A percentile compares a stretch with the other conserved stretches of the same genome.
Evolutionary conservation across 1,139 yeast genomes (phyloP).

Genomic region (Nakaseomyces uthaithaninus): DNA sequence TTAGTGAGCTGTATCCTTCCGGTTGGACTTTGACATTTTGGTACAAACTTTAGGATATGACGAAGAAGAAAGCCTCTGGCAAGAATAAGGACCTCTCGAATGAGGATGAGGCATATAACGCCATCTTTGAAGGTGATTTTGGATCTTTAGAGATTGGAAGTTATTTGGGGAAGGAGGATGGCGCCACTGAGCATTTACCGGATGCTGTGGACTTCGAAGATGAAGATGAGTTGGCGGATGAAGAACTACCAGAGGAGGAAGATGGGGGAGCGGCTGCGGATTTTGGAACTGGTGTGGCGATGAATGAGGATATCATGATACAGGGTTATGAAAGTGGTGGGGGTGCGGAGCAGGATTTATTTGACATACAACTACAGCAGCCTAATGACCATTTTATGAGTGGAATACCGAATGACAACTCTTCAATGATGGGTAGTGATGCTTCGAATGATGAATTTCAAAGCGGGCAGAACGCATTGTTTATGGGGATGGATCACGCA

Average conservation of each 20-base stretch:
- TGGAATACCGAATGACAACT: conserved; percentile 11
- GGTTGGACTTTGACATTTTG: too few species aligned
- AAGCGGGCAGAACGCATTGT: conserved; percentile 21
- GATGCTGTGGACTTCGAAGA: conserved; percentile 96
- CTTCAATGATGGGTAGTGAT: conserved; percentile 12
- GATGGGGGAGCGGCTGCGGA: conserved; percentile 28
- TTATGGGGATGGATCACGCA: conserved; percentile 21
- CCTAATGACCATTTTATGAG: conserved; percentile 10
- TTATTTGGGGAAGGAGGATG: conserved; percentile 19
- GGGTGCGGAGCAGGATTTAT: background rate
- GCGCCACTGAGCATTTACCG: conserved; percentile 59
- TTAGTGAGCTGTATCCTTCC: too few species aligned
- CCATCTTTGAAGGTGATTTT: conserved; percentile 33
- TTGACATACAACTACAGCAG: conserved; percentile 1
- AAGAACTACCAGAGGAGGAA: conserved; percentile 47
- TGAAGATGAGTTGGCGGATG: conserved; percentile 91
- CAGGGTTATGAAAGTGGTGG: conserved; percentile 5
- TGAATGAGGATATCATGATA: conserved; percentile 17
- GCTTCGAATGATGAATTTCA: conserved; percentile 15
- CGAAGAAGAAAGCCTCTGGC: conserved; percentile 4
- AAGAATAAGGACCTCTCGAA: conserved; percentile 23
- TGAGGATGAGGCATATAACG: conserved; percentile 35
- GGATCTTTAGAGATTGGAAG: conserved; percentile 34
- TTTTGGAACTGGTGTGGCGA: conserved; percentile 15
- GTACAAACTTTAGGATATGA: too few species aligned